Conservation (phyloP, 1,284 basidiomycete genomes). For the Trametes polyzona region DNA sequence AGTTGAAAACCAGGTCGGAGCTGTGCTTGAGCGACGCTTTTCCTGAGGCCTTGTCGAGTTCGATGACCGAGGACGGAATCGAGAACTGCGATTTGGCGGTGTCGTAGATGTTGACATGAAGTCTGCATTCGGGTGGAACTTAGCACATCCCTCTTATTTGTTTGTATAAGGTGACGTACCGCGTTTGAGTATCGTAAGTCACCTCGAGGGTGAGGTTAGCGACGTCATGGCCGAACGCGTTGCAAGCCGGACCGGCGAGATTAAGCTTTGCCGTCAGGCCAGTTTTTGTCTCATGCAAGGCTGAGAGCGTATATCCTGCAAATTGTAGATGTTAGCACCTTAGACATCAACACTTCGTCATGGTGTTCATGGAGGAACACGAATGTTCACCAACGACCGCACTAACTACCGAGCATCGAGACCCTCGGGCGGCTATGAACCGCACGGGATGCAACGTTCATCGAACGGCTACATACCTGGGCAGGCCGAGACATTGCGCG, state of each 20-base stretch:
- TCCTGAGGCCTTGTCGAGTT: slow-evolving; percentile 35
- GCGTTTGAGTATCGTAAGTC: slow-evolving; percentile 61
- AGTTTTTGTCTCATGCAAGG: slow-evolving; percentile 47
- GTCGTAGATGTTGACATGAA: slow-evolving; percentile 81
- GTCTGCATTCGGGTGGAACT: slow-evolving; percentile 38
- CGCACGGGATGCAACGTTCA: neutral
- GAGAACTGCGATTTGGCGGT: slow-evolving; percentile 61
- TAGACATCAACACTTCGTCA: neutral
- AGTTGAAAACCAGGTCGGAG: slow-evolving; percentile 73
- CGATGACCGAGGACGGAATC: slow-evolving; percentile 49
- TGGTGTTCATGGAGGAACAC: too few species aligned
- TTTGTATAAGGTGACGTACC: slow-evolving; percentile 41
- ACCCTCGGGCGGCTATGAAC: too few species aligned
- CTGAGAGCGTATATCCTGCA: slow-evolving; percentile 56
- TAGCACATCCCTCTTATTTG: neutral
- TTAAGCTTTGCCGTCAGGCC: slow-evolving; percentile 63
- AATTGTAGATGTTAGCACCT: neutral
- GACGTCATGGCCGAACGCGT: slow-evolving; percentile 76
- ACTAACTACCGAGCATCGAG: too few species aligned
- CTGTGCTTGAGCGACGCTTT: slow-evolving; percentile 45
- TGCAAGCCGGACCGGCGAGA: slow-evolving; percentile 66
- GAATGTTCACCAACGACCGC: too few species aligned
- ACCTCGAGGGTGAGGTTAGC: slow-evolving; percentile 65
- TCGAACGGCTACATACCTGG: slow-evolving; percentile 13
- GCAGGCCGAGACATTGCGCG: slow-evolving; percentile 26